A percentile compares a stretch with the other conserved stretches of the same genome.
phyloP scores from a whole-genome alignment of 805 yeast species.

The Candida gorgasii region DNA sequence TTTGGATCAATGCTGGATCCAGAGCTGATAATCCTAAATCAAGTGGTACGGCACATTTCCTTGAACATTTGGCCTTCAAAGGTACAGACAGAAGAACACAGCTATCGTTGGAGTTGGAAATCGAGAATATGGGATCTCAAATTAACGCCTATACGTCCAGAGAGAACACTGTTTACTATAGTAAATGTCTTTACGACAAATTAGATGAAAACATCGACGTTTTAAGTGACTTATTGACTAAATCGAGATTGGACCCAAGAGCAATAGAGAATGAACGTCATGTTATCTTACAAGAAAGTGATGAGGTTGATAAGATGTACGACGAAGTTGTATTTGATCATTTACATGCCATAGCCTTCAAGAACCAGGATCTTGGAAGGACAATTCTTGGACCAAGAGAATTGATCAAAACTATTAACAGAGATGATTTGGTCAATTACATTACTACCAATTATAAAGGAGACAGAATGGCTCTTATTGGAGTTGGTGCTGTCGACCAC shows the following conservation, averaged over 20 bases:
- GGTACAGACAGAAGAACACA: conserved; percentile 87
- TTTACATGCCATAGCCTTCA: conserved; percentile 88
- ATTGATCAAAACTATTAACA: conserved; percentile 76
- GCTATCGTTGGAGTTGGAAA: conserved; percentile 81
- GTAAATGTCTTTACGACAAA: conserved; percentile 79
- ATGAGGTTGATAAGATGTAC: conserved; percentile 97
- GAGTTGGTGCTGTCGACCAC: conserved; percentile 93
- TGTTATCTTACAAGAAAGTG: conserved; percentile 93
- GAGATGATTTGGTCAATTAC: conserved; percentile 74
- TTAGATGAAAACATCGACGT: conserved; percentile 86
- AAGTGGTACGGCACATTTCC: conserved; percentile 94
- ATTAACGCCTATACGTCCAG: conserved; percentile 98
- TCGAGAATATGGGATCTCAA: conserved; percentile 95
- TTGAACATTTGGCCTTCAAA: conserved; percentile 95
- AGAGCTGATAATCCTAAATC: conserved; percentile 88
- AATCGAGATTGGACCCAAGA: conserved; percentile 73
- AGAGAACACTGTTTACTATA: conserved; percentile 96
- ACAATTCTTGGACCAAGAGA: conserved; percentile 94
- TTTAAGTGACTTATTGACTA: conserved; percentile 83
- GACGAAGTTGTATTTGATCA: conserved; percentile 98
- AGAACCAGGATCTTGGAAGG: conserved; percentile 90
- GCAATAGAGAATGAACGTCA: conserved; percentile 97
- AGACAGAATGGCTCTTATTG: conserved; percentile 97
- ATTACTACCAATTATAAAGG: conserved; percentile 88
- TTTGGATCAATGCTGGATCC: conserved; percentile 98